Percentiles rank a stretch among this genome's conserved stretches.
Conservation (phyloP, 2,329 filamentous ascomycete genomes). For the Trichophyton mentagrophytes region DNA sequence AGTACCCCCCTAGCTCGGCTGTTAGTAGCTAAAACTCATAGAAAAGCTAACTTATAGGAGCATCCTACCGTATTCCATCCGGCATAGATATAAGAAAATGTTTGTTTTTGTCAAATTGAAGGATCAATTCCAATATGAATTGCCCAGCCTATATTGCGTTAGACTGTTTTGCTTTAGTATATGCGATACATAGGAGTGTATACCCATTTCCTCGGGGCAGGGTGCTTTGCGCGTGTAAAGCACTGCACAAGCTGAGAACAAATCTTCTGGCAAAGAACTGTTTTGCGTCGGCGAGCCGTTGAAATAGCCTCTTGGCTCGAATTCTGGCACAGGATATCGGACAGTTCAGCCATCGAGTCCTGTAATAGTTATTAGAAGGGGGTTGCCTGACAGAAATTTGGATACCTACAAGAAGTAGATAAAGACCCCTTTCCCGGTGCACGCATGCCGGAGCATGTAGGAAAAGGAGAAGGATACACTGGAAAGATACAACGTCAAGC, state of each 20-base stretch:
- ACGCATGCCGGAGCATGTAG: conserved; percentile 9
- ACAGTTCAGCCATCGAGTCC: conserved; percentile 10
- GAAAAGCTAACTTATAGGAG: neutral
- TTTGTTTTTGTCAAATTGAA: conserved; percentile 10
- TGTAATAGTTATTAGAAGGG: neutral
- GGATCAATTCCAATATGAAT: conserved; percentile 16
- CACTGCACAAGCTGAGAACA: conserved; percentile 5
- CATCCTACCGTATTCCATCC: conserved; percentile 1
- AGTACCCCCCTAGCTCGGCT: conserved; percentile 6
- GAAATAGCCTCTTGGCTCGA: neutral
- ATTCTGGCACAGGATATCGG: neutral
- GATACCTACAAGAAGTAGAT: conserved; percentile 12
- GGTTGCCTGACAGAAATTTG: neutral
- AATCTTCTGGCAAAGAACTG: conserved; percentile 9
- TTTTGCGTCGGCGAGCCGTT: conserved; percentile 10
- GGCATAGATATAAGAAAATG: neutral
- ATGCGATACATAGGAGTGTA: neutral
- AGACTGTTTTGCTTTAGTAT: conserved; percentile 6
- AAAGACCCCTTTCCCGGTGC: conserved; percentile 11
- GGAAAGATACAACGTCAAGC: conserved; percentile 12
- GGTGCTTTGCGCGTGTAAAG: conserved; percentile 5
- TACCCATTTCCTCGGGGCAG: conserved; percentile 15
- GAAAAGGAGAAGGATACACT: conserved; percentile 12
- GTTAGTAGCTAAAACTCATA: neutral
- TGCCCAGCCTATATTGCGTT: conserved; percentile 17